Conservation (phyloP, 177 flowering plant species). For the Vitis hybrid region DNA sequence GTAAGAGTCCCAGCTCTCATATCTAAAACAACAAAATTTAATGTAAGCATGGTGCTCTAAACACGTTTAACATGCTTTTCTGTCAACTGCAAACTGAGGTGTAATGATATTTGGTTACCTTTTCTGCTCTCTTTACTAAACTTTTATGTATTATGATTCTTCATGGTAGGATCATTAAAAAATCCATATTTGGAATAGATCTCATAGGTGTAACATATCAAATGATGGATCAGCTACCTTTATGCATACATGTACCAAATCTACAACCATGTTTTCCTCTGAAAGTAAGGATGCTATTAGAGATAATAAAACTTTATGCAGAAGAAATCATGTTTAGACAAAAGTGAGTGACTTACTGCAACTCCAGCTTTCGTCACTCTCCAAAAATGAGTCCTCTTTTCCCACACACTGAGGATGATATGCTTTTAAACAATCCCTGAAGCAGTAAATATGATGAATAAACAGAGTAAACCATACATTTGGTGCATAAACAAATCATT, state of each 20-base stretch:
- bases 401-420: conserved; percentile 64
- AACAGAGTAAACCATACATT: too few relatives aligned
- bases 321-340: background rate
- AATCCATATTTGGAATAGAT: too few relatives aligned
- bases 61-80: too few relatives aligned
- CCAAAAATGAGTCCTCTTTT: conserved; percentile 38
- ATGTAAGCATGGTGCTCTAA: background rate
- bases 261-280: background rate
- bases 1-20: background rate
- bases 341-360: conserved; percentile 46
- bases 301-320: background rate
- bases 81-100: too few relatives aligned
- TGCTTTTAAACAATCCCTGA: conserved; percentile 59
- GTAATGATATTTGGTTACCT: too few relatives aligned
- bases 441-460: background rate
- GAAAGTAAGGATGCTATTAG: background rate
- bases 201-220: too few relatives aligned
- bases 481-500: too few relatives aligned
- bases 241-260: background rate
- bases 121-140: too few relatives aligned
- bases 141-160: too few relatives aligned
- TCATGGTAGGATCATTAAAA: too few relatives aligned
- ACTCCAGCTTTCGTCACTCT: conserved; percentile 34
- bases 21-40: background rate
- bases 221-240: background rate